phyloP scores from a whole-genome alignment of 129 eudicot species.

The Flaveria linearis region DNA sequence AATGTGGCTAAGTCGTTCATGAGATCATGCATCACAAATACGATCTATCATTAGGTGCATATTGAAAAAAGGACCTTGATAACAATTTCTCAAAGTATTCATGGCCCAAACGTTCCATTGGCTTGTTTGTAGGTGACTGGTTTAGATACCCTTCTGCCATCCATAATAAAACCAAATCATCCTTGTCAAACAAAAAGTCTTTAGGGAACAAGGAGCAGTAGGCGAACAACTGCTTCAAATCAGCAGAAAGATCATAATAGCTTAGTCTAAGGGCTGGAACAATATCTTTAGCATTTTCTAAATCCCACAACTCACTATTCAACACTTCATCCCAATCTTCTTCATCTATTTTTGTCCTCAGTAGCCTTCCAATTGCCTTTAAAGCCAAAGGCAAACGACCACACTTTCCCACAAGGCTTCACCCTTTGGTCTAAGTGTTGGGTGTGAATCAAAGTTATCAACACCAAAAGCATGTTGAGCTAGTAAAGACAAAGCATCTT shows the following conservation, averaged over 20 bases:
- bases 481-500: constrained; percentile 35
- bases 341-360: constrained; percentile 18
- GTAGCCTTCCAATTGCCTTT: constrained; percentile 31
- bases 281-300: not conserved
- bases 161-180: not conserved
- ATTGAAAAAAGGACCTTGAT: not conserved
- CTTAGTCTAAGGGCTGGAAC: constrained; percentile 13
- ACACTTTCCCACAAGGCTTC: constrained; percentile 33
- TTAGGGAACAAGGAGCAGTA: constrained; percentile 19
- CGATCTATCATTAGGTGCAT: not conserved
- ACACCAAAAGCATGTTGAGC: constrained; percentile 38
- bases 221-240: not conserved
- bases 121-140: not conserved
- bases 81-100: not conserved
- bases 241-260: not conserved
- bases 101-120: not conserved
- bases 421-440: constrained; percentile 25
- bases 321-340: constrained; percentile 9
- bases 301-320: not conserved
- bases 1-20: not conserved
- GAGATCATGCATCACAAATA: not conserved
- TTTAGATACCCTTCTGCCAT: constrained; percentile 6
- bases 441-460: constrained; percentile 19
- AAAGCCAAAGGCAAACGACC: constrained; percentile 36
- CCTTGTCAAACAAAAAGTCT: constrained; percentile 14